These are phyloP conservation scores for Claviceps africana DNA, from an alignment of 2,329 filamentous ascomycete genomes.

Conservation along the genomic window DNA sequence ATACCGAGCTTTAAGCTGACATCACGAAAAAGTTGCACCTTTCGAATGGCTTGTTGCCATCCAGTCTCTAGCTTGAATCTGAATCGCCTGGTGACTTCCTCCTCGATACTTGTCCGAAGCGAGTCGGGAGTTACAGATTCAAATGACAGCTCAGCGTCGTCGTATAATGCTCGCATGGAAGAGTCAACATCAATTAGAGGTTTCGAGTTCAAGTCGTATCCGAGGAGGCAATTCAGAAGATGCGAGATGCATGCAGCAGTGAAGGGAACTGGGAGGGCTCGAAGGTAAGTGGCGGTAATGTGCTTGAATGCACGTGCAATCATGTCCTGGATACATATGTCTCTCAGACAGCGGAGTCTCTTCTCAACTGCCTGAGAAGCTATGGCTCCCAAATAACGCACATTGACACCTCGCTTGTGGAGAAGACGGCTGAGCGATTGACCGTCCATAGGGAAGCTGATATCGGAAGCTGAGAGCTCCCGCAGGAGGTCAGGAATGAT, in stretches of 20 bases:
- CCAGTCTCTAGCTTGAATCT: conserved; percentile 55
- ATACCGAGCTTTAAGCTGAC: conserved; percentile 78
- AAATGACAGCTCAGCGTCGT: conserved; percentile 70
- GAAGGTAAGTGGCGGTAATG: conserved; percentile 63
- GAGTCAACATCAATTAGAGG: conserved; percentile 68
- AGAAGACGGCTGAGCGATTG: conserved; percentile 74
- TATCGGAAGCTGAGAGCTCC: conserved; percentile 80
- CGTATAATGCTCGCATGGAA: conserved; percentile 60
- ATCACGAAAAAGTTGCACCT: conserved; percentile 78
- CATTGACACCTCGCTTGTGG: conserved; percentile 94
- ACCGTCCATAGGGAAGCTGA: conserved; percentile 98
- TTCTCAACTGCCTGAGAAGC: conserved; percentile 55
- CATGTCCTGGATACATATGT: conserved; percentile 81
- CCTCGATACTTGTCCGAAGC: conserved; percentile 54
- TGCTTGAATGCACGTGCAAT: conserved; percentile 94
- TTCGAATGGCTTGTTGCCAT: conserved; percentile 56
- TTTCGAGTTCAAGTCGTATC: conserved; percentile 58
- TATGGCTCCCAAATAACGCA: conserved; percentile 84
- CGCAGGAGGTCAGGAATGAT: conserved; percentile 75
- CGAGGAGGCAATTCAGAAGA: conserved; percentile 85
- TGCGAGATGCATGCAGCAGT: conserved; percentile 71
- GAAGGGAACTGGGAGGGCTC: conserved; percentile 65
- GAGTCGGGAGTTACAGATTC: conserved; percentile 62
- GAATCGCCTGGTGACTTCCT: conserved; percentile 61
- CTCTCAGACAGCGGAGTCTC: conserved; percentile 62